Evolutionary conservation across 192 early-diverging fungal species (phyloP), one percentile per base, ranked within the genome.

Genomic region (Umbelopsis vinacea): DNA sequence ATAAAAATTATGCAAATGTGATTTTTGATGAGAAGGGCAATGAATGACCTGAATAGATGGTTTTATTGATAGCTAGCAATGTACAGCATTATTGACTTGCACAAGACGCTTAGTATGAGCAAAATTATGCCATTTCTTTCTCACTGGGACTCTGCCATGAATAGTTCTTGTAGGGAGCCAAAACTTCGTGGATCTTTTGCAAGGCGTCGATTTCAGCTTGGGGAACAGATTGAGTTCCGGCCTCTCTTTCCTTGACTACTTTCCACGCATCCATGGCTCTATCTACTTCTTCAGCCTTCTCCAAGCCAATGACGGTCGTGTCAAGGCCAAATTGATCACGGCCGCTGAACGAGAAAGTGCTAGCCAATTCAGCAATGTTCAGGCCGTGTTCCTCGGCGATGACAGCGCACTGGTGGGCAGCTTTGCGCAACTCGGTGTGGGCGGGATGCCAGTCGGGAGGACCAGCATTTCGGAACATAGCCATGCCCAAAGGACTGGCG

Each of bases 401-500:
- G 38, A 67, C 23, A 8, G 74, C 74, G 46, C 86, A 88, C 48
- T 86, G 67, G 21, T 78, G 66, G 68, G 83, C 88, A 11, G 87
- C 87, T 23, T 70, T 17, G 19, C 76, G 82, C 24, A 92, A 79
- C 6, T 80, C 74, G 6, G 26, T 6, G 24, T 86, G 87, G 15
- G 89, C 89, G 11, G 92, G 92, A 70, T 93, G 92, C 92, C 92
- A 93, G 7, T 84, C 81, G 3, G 86, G 83, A 8, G 71, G 71
- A 3, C 72, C 76, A 12, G 76, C 70, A 9, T 79, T 74, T 19
- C 86, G 78, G 10, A 93, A 78, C 17, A 93, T 73, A 0, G 88
- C 92, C 92, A 93, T 93, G 15, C 86, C 87, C 43, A 93, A 70
- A 0, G 92, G 92, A 19, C 88, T 89, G 12, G 90, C 92, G 38